Base-by-base conservation (phyloP, 108 stramenopile species). In the Nitzschia putrida region DNA sequence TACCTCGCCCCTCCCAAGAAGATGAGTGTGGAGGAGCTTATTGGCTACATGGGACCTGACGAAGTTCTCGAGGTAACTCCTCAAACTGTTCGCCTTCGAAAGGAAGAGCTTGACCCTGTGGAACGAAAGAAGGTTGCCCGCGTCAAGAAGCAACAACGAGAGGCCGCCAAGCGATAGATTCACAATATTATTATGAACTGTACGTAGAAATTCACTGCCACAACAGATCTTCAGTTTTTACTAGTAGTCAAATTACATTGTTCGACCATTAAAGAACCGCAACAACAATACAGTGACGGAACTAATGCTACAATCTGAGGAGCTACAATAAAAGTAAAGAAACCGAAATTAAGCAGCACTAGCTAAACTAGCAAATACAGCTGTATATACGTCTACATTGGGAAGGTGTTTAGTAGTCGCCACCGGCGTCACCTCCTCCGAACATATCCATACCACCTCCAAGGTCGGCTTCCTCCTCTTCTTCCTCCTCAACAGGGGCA, bases 61-160 rank as follows among this genome's bases (percentile, higher is more conserved):
- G 98, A 98, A 81, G 87, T 97, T 61, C 81, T 98, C 53, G 98
- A 98, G 80, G 91, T 97, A 12, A 98, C 98, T 9, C 98, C 98
- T n/a, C 43, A 64, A 16, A 83, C 67, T 58, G 82, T 98, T 4
- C 88, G 98, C 22, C 82, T 97, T 54, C 81, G 98, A 20, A 98
- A 98, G 69, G 47, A 64, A 16, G 85, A 87, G 57, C 74, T 95
- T 20, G 94, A 95, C 73, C 56, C 86, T 16, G 85, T 83, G 10
- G 90, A 77, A 14, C 53, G 94, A 75, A 64, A 29, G 45, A 78
- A 71, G 45, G 58, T 61, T n/a, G 76, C 86, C 0, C 57, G 85
- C 50, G 44, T 77, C 21, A 88, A 75, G 71, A 92, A 89, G 78
- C 86, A 92, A 74, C 88, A 92, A 63, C 64, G 63, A 44, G 70